These are phyloP conservation scores for Tilletia indica DNA, from an alignment of 1,284 basidiomycete genomes.

Conservation along the genomic window DNA sequence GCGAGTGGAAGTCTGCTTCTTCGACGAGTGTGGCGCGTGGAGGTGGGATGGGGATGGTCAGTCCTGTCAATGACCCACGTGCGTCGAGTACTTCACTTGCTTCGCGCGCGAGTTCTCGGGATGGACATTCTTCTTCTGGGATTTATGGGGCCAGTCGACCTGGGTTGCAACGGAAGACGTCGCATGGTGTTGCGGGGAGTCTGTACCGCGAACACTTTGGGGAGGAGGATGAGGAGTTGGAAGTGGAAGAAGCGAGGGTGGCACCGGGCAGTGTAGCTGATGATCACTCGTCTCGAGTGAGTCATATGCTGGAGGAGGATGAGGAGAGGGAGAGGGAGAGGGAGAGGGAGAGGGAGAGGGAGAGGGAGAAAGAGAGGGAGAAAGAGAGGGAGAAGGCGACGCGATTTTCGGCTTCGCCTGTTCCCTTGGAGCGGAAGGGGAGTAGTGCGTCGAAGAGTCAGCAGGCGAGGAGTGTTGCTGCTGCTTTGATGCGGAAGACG, in stretches of 20 bases:
- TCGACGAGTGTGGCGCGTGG: conserved; percentile 1
- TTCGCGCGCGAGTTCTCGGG: conserved; percentile 8
- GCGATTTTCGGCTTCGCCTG: neutral
- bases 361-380: neutral
- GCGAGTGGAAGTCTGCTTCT: conserved; percentile 14
- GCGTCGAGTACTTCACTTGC: conserved; percentile 4
- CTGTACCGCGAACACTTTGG: conserved; percentile 13
- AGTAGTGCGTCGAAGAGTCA: conserved; percentile 1
- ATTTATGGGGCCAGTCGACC: neutral
- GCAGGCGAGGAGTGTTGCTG: neutral
- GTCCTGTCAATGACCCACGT: neutral
- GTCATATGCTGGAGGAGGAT: conserved; percentile 13
- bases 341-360: neutral
- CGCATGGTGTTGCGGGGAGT: conserved; percentile 10
- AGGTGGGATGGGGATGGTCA: neutral
- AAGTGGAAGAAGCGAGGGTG: neutral
- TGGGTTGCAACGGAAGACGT: neutral
- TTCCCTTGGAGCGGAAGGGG: neutral
- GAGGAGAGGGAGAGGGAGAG: conserved; percentile 10
- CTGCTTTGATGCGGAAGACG: conserved; percentile 11
- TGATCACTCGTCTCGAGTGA: neutral
- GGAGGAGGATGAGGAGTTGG: neutral
- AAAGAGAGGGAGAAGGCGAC: neutral
- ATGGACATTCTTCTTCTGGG: neutral
- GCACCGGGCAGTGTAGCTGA: neutral